Evolutionary conservation across 2,329 filamentous ascomycete genomes (phyloP), one percentile per base, ranked within the genome.

Genomic region (Trichoderma pleuroti): DNA sequence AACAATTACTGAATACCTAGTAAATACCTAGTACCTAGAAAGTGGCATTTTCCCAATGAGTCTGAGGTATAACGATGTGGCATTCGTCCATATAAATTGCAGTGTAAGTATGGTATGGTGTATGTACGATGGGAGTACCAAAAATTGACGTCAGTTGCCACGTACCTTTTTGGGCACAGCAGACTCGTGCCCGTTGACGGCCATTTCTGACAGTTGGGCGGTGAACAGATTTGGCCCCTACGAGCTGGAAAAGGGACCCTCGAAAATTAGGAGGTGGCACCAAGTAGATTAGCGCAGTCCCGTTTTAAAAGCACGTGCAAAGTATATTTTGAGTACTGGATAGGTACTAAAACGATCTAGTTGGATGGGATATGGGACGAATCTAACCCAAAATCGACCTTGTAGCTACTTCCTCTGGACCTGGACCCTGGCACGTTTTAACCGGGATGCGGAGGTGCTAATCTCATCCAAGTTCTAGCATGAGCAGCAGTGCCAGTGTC

Each of bases 241-340:
- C 21, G 32, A 8, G 18, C 28, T 28, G 24, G 49, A 66, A 46
- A 66, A 66, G 46, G 63, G 63, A 46, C 56, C 63, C 46, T 49
- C n/a, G 46, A 54, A 26, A 26, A 34, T 32, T 36, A 64, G 30
- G 21, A 52, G 32, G 57, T 60, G 57, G 42, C 30, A 32, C 56
- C 28, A n/a, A 34, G 21, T 8, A 34, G 28, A 30, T 18, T 66
- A 66, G 63, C 63, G 65, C 54, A 12, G 65, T 68, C 36, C 49
- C 64, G 54, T 46, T 36, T 18, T n/a, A 52, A 28, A 61, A 70
- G 67, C 67, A 70, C 67, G 67, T 70, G 67, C 56, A 70, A 56
- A 64, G 67, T 70, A 70, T 26, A n/a, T n/a, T 10, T 4, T 1
- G 4, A 12, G 67, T 63, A 59, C n/a, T n/a, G 1, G 0, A 1